Conservation (phyloP, 2,329 filamentous ascomycete species). For the Aspergillus viridinutans region DNA sequence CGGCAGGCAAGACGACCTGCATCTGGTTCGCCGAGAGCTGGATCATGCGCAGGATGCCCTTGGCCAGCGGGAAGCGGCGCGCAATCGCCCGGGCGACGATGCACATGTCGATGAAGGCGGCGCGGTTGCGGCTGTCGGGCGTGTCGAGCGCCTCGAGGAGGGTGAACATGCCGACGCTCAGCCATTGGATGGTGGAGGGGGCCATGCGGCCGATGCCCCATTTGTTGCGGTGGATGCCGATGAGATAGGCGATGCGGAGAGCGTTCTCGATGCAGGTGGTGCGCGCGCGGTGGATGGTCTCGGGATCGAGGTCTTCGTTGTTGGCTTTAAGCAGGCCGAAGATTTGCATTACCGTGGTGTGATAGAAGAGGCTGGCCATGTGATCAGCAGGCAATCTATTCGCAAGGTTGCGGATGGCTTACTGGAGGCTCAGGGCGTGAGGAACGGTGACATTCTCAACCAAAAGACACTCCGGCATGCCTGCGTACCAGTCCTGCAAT, state of each 20-base stretch:
- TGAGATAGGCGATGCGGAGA: slow-evolving; percentile 19
- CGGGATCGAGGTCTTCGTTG: slow-evolving; percentile 2
- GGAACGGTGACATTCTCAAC: slow-evolving; percentile 18
- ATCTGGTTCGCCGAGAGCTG: slow-evolving; percentile 22
- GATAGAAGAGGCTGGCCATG: slow-evolving; percentile 19
- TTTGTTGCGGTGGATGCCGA: slow-evolving; percentile 21
- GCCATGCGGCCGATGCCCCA: slow-evolving; percentile 28
- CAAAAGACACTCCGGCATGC: slow-evolving; percentile 23
- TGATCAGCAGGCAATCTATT: background rate
- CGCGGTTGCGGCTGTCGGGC: slow-evolving; percentile 18
- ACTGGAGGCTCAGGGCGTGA: slow-evolving; percentile 26
- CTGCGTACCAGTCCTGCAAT: slow-evolving; percentile 22
- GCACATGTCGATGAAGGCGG: slow-evolving; percentile 26
- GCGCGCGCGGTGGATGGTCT: slow-evolving; percentile 9
- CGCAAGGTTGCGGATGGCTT: slow-evolving; percentile 3
- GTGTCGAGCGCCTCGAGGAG: slow-evolving; percentile 24
- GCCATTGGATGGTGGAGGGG: slow-evolving; percentile 24
- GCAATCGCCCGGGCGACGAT: slow-evolving; percentile 20
- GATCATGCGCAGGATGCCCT: slow-evolving; percentile 25
- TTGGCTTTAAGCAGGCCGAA: slow-evolving; percentile 22
- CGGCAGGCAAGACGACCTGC: slow-evolving; percentile 18
- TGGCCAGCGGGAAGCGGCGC: slow-evolving; percentile 22
- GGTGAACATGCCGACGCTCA: slow-evolving; percentile 22
- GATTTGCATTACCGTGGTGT: slow-evolving; percentile 25
- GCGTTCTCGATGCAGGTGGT: slow-evolving; percentile 15